phyloP scores from a whole-genome alignment of 345 rosid species.

The Salix exigua region DNA sequence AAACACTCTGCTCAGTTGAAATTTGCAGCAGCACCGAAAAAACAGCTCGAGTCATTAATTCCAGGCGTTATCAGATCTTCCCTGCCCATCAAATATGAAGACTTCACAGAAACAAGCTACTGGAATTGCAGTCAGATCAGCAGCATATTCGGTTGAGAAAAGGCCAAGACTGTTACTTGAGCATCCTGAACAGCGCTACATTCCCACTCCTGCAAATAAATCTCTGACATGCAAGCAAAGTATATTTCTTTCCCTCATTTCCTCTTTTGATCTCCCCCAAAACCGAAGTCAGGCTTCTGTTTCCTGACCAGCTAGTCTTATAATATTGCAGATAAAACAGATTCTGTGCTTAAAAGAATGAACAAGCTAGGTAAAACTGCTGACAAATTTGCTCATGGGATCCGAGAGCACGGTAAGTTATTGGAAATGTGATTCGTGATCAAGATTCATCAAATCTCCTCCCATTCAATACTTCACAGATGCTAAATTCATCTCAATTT shows the following conservation, averaged over 20 bases:
- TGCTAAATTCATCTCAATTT: neutral
- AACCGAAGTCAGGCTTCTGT: neutral
- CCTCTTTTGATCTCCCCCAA: neutral
- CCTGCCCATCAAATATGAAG: slow-evolving; percentile 26
- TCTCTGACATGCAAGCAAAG: slow-evolving; percentile 34
- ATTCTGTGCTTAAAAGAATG: slow-evolving; percentile 37
- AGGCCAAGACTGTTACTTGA: slow-evolving; percentile 32
- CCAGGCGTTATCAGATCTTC: neutral
- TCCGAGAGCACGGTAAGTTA: slow-evolving; percentile 49
- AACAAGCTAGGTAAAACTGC: slow-evolving; percentile 49
- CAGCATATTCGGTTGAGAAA: slow-evolving; percentile 25
- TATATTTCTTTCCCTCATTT: slow-evolving; percentile 12
- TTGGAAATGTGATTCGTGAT: neutral
- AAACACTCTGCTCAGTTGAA: neutral
- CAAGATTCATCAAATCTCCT: neutral
- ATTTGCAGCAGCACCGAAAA: neutral
- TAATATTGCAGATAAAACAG: slow-evolving; percentile 9
- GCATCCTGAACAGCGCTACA: slow-evolving; percentile 23
- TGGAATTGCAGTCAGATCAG: slow-evolving; percentile 20
- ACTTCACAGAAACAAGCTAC: slow-evolving; percentile 21
- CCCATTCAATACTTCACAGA: neutral
- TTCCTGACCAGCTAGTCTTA: neutral
- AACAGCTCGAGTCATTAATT: neutral
- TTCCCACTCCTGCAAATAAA: slow-evolving; percentile 34
- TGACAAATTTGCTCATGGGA: slow-evolving; percentile 40